Conservation (phyloP, 2,329 filamentous ascomycete genomes). For the Chaetomiaceae sp. region DNA sequence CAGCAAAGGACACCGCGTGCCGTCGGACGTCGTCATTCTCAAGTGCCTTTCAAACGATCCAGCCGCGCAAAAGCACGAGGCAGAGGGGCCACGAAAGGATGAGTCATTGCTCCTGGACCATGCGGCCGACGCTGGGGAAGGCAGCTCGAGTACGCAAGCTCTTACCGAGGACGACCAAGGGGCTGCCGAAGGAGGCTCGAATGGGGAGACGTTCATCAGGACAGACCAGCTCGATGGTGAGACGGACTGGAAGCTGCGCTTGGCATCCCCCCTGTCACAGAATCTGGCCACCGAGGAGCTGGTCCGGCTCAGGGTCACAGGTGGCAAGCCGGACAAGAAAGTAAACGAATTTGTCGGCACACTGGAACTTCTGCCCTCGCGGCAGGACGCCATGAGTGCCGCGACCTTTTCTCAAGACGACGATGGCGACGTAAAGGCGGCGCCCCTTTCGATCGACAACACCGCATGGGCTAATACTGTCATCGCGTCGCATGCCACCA, state of each 20-base stretch:
- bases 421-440: constrained; percentile 48
- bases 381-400: constrained; percentile 39
- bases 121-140: constrained; percentile 22
- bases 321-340: constrained; percentile 85
- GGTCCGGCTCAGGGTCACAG: constrained; percentile 64
- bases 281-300: constrained; percentile 69
- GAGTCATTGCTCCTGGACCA: constrained; percentile 41
- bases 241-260: constrained; percentile 94
- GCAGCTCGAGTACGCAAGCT: constrained; percentile 26
- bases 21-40: constrained; percentile 88
- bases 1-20: constrained; percentile 85
- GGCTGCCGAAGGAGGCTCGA: constrained; percentile 35
- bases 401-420: constrained; percentile 21
- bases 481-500: constrained; percentile 85
- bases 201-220: constrained; percentile 90
- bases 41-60: constrained; percentile 55
- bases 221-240: constrained; percentile 97
- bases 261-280: constrained; percentile 84
- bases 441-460: constrained; percentile 86
- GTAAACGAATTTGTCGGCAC: constrained; percentile 96
- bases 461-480: constrained; percentile 99
- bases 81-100: constrained; percentile 31
- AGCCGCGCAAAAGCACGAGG: constrained; percentile 29
- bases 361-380: constrained; percentile 64
- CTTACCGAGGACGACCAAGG: constrained; percentile 27